These are phyloP conservation scores for Endotrypanum monterogeii DNA, from an alignment of 208 protist genomes.

Conservation along the genomic window DNA sequence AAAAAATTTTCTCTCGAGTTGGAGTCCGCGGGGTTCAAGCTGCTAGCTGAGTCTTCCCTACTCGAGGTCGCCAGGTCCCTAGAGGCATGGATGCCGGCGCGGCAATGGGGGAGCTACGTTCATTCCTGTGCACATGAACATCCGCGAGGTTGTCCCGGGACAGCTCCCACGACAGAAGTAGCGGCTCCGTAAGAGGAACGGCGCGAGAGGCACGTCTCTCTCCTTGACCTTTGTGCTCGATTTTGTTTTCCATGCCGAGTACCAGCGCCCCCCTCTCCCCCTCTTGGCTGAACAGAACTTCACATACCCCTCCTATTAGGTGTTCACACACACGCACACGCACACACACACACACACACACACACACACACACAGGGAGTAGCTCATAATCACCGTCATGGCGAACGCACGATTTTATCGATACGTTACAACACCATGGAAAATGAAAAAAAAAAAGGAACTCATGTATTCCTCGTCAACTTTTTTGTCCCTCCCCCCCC, in stretches of 20 bases:
- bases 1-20: constrained; percentile 54
- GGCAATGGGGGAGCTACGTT: constrained; percentile 25
- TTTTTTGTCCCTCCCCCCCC: no score
- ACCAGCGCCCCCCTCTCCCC: background rate
- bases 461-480: background rate
- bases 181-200: background rate
- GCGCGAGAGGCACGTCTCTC: background rate
- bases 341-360: background rate
- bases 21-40: constrained; percentile 42
- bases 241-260: background rate
- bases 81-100: constrained; percentile 36
- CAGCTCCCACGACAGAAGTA: background rate
- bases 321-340: background rate
- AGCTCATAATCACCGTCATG: no score
- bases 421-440: background rate
- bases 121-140: background rate
- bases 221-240: background rate
- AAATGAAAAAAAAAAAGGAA: background rate
- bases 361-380: background rate
- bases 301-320: background rate
- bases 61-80: constrained; percentile 28
- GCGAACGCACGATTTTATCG: background rate
- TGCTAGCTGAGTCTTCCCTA: constrained; percentile 27
- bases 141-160: background rate
- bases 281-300: no score